Conservation (phyloP, 768 basidiomycete species). For the Podaxis sp. region DNA sequence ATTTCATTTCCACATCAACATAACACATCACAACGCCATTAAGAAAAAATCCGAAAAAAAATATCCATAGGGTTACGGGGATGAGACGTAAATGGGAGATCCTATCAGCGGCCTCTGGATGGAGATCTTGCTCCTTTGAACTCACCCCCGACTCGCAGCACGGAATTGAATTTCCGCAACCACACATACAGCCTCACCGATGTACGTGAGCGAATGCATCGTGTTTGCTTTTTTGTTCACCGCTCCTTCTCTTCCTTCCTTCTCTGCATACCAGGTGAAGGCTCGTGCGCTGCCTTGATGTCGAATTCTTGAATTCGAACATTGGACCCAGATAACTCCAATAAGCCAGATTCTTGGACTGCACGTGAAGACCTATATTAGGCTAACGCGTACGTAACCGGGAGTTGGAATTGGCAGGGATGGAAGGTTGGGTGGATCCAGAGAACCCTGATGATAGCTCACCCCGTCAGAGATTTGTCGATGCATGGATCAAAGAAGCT, state of each 20-base stretch:
- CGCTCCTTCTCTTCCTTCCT: neutral
- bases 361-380: conserved; percentile 13
- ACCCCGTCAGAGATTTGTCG: conserved; percentile 7
- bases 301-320: conserved; percentile 13
- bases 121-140: conserved; percentile 13
- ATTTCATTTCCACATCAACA: conserved; percentile 6
- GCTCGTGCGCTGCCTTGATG: conserved; percentile 6
- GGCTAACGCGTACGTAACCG: conserved; percentile 11
- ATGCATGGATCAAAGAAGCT: conserved; percentile 17
- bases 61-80: neutral
- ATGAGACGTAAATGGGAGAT: conserved; percentile 4
- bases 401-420: neutral
- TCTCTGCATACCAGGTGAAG: neutral
- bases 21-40: neutral
- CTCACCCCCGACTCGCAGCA: conserved; percentile 2
- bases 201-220: neutral
- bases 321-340: neutral
- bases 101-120: conserved; percentile 11
- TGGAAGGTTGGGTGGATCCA: conserved; percentile 12
- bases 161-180: neutral
- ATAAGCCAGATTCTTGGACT: conserved; percentile 1
- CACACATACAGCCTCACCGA: neutral
- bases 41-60: conserved; percentile 7
- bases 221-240: neutral
- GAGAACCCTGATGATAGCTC: conserved; percentile 14